These are phyloP conservation scores for Diaporthe caulivora DNA, from an alignment of 2,329 filamentous ascomycete species.

Conservation along the genomic window DNA sequence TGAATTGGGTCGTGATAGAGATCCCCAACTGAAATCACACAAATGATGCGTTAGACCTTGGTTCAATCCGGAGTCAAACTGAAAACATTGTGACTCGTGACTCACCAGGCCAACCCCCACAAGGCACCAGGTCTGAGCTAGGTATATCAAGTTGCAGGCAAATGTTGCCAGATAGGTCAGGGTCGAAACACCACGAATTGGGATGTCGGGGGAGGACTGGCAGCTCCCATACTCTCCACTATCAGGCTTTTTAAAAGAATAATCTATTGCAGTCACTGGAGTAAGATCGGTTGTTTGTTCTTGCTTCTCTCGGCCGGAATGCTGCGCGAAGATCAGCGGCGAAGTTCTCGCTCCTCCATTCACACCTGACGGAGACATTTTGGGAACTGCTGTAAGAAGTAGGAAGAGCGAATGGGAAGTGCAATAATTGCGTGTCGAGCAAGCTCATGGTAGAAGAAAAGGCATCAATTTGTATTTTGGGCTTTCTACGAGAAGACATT, in stretches of 20 bases:
- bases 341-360: background rate
- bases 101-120: conserved; percentile 1
- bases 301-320: background rate
- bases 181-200: conserved; percentile 8
- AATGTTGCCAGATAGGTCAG: conserved; percentile 11
- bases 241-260: background rate
- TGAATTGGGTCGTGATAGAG: background rate
- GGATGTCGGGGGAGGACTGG: background rate
- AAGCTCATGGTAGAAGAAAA: background rate
- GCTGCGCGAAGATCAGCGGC: background rate
- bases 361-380: background rate
- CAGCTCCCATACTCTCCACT: conserved; percentile 4
- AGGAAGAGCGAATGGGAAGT: background rate
- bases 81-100: background rate
- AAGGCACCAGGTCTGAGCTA: conserved; percentile 18
- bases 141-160: conserved; percentile 14
- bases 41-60: background rate
- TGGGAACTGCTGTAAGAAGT: background rate
- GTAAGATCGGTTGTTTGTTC: background rate
- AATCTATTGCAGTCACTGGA: conserved; percentile 3
- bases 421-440: background rate
- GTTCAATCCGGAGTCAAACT: background rate
- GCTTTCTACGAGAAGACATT: background rate
- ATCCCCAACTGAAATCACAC: background rate
- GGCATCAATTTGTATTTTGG: background rate